These are phyloP conservation scores for Boletus huronensis DNA, from an alignment of 768 basidiomycete species.

Conservation along the genomic window DNA sequence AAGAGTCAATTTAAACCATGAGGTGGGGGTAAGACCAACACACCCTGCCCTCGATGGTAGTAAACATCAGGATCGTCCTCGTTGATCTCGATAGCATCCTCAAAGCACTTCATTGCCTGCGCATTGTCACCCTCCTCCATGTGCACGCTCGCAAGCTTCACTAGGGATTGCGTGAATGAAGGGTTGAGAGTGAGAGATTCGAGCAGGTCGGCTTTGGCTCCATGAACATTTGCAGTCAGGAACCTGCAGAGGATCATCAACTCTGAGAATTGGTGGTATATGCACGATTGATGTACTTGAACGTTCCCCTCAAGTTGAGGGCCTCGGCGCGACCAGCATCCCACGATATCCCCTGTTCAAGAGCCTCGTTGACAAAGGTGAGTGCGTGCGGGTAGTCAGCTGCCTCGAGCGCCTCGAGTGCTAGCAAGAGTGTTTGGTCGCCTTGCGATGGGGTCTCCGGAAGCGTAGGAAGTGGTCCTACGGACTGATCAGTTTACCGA, in stretches of 20 bases:
- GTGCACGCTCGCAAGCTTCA: constrained; percentile 95
- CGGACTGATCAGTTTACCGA: not conserved
- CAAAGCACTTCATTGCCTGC: constrained; percentile 88
- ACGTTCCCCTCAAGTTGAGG: constrained; percentile 90
- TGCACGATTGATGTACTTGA: constrained; percentile 61
- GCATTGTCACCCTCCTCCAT: constrained; percentile 90
- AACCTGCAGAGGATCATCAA: constrained; percentile 51
- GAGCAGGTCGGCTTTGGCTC: constrained; percentile 80
- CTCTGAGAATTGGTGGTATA: not conserved
- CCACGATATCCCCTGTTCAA: constrained; percentile 83
- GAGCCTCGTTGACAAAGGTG: constrained; percentile 75
- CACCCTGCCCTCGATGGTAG: constrained; percentile 97
- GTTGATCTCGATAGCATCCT: constrained; percentile 80
- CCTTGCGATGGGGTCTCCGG: constrained; percentile 76
- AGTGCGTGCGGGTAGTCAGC: constrained; percentile 81
- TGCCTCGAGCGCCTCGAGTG: constrained; percentile 79
- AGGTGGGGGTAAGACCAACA: not conserved
- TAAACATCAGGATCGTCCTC: constrained; percentile 90
- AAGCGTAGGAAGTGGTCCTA: constrained; percentile 65
- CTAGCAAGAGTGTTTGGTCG: constrained; percentile 77
- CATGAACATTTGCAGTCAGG: constrained; percentile 77
- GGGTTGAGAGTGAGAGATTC: constrained; percentile 68
- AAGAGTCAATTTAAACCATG: not conserved
- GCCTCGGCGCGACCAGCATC: constrained; percentile 79
- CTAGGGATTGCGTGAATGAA: constrained; percentile 79